These are phyloP conservation scores for Ailanthus altissimus DNA, from an alignment of 345 rosid species.

Conservation along the genomic window DNA sequence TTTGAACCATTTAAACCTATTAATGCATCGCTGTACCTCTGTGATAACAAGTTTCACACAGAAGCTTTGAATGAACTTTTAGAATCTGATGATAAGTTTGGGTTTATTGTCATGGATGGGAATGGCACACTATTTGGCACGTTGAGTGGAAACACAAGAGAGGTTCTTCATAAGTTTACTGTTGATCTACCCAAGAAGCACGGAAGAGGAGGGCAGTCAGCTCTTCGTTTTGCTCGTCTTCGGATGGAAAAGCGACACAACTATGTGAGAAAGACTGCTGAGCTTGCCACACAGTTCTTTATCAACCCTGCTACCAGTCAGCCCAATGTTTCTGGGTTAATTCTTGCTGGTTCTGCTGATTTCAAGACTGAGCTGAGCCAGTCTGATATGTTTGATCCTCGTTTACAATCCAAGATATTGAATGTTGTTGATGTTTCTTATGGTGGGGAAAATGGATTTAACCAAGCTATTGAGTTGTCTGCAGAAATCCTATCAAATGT, in stretches of 20 bases:
- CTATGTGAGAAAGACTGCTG: slow-evolving; percentile 92
- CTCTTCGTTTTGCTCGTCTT: slow-evolving; percentile 94
- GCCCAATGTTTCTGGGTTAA: slow-evolving; percentile 87
- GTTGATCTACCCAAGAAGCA: slow-evolving; percentile 95
- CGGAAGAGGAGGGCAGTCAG: slow-evolving; percentile 96
- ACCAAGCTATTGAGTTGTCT: slow-evolving; percentile 88
- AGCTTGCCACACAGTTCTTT: slow-evolving; percentile 89
- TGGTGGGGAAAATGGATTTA: slow-evolving; percentile 92
- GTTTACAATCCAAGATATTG: slow-evolving; percentile 87
- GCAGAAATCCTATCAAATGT: slow-evolving; percentile 87
- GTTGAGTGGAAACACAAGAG: slow-evolving; percentile 87
- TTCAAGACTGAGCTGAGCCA: slow-evolving; percentile 94
- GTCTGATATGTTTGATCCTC: slow-evolving; percentile 96
- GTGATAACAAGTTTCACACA: slow-evolving; percentile 89
- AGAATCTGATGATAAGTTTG: slow-evolving; percentile 92
- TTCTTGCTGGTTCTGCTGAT: slow-evolving; percentile 95
- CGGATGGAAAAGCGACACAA: slow-evolving; percentile 95
- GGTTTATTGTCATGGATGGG: slow-evolving; percentile 93
- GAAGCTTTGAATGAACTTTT: slow-evolving; percentile 83
- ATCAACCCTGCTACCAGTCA: slow-evolving; percentile 91
- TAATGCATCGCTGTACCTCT: slow-evolving; percentile 81
- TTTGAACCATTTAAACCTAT: slow-evolving; percentile 95
- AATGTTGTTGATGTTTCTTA: slow-evolving; percentile 93
- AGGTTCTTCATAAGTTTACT: slow-evolving; percentile 85
- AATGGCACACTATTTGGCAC: slow-evolving; percentile 92